Percentiles rank a stretch among this genome's conserved stretches.
Evolutionary conservation across 495 filamentous ascomycete genomes (phyloP).

Genomic region (Penicillium samsonianum): DNA sequence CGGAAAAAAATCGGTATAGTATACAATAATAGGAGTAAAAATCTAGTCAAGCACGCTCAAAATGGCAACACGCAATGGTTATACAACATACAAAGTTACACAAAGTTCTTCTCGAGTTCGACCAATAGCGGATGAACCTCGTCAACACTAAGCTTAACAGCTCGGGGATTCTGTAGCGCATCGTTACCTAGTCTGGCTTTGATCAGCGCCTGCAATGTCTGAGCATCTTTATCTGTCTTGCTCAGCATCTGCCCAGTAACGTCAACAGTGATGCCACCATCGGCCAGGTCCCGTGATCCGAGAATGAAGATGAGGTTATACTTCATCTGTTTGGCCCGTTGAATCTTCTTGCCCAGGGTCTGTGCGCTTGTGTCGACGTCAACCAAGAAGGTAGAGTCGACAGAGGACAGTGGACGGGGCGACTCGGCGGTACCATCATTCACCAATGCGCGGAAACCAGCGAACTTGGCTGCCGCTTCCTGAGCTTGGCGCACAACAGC

Average conservation of each 20-base stretch:
- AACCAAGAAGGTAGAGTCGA: slow-evolving; percentile 59
- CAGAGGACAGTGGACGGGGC: slow-evolving; percentile 38
- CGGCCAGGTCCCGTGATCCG: slow-evolving; percentile 57
- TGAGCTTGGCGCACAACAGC: slow-evolving; percentile 60
- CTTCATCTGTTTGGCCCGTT: slow-evolving; percentile 68
- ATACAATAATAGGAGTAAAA: slow-evolving; percentile 13
- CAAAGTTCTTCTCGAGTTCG: slow-evolving; percentile 44
- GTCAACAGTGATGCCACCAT: slow-evolving; percentile 47
- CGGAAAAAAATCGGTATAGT: slow-evolving; percentile 1
- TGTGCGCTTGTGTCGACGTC: slow-evolving; percentile 70
- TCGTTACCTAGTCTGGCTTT: slow-evolving; percentile 31
- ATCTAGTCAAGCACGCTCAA: slow-evolving; percentile 16
- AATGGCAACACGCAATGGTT: not conserved
- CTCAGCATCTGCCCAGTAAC: slow-evolving; percentile 49
- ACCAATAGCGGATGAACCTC: slow-evolving; percentile 44
- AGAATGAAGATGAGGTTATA: slow-evolving; percentile 77
- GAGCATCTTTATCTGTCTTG: slow-evolving; percentile 33
- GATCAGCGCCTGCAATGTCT: slow-evolving; percentile 37
- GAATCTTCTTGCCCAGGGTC: slow-evolving; percentile 66
- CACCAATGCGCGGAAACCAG: slow-evolving; percentile 36
- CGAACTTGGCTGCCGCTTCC: slow-evolving; percentile 40
- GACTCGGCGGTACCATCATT: slow-evolving; percentile 17
- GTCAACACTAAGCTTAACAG: slow-evolving; percentile 40
- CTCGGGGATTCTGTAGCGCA: slow-evolving; percentile 40
- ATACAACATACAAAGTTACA: slow-evolving; percentile 12